Base-by-base conservation (phyloP, 192 early-diverging fungal genomes). In the Coemansia sp. region DNA sequence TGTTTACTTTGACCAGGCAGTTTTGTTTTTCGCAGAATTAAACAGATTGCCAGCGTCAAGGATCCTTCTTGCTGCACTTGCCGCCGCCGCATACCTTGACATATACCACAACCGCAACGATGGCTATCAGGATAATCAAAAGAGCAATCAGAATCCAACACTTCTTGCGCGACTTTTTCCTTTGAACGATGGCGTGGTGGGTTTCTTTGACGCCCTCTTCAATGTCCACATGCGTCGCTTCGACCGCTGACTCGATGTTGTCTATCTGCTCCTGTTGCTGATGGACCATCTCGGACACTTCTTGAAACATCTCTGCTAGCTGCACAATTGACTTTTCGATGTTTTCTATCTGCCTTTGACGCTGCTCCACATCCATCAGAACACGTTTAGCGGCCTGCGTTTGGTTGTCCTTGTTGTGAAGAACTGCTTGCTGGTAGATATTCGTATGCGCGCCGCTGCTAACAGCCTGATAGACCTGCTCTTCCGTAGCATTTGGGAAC, bases 81-180 rank as follows among this genome's bases (percentile, higher is more conserved):
- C n/a, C n/a, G n/a, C n/a, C n/a, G n/a, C n/a, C n/a, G n/a, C n/a
- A n/a, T n/a, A n/a, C n/a, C n/a, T n/a, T n/a, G n/a, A n/a, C n/a
- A n/a, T 74, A 74, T 2, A 76, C 34, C 11, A 80, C 34, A 63
- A 80, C 38, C 59, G 67, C 64, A 52, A 78, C 62, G 63, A 82
- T 50, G 61, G 66, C 56, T 66, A 86, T 16, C 69, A 85, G 57
- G 66, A 84, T 50, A 71, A 87, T 64, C 20, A 71, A 20, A 38
- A 83, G 49, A 38, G 68, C 42, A 30, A 82, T 33, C 52, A 67
- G 32, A 45, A 60, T 61, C 78, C 78, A 80, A 62, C 58, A 60
- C 40, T 55, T 55, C 66, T 80, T 80, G 49, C 79, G 69, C 5
- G 65, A 48, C 48, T 62, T 72, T 60, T 76, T 72, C 30, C 56